phyloP scores from a whole-genome alignment of 306 rosid genomes.

The Rosa rugosa region DNA sequence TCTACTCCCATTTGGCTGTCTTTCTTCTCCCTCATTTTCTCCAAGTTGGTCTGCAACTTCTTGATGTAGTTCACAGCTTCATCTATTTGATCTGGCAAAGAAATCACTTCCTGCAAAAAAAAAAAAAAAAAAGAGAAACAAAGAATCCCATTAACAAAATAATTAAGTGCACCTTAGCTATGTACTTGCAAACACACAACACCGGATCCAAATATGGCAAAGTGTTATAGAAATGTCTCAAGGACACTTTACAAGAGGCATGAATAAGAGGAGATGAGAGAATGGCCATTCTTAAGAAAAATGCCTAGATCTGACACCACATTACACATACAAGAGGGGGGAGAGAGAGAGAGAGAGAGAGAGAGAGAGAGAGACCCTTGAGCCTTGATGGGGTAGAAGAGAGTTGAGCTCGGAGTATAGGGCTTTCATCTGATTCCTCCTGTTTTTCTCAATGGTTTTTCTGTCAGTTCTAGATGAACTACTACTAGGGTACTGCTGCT shows the following conservation, averaged over 20 bases:
- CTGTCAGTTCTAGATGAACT: conserved; percentile 59
- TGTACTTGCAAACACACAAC: background rate
- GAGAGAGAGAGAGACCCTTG: conserved; percentile 33
- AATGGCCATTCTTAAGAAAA: background rate
- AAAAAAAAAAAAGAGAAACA: background rate
- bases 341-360: background rate
- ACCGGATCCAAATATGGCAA: background rate
- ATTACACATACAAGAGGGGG: background rate
- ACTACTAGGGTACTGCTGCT: conserved; percentile 53
- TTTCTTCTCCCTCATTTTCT: conserved; percentile 66
- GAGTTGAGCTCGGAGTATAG: conserved; percentile 56
- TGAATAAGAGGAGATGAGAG: background rate
- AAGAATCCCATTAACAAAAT: background rate
- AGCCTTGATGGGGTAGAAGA: conserved; percentile 53
- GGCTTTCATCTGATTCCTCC: conserved; percentile 73
- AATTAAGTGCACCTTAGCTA: background rate
- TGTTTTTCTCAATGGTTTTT: conserved; percentile 54
- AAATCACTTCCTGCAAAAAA: conserved; percentile 35
- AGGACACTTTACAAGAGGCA: background rate
- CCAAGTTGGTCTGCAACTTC: conserved; percentile 54
- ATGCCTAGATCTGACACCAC: background rate
- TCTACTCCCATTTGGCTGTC: conserved; percentile 34
- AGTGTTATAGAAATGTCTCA: background rate
- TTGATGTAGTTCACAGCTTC: conserved; percentile 70
- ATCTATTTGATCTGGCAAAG: conserved; percentile 53